Evolutionary conservation across 148 eudicot genomes (phyloP), one percentile per base, ranked within the genome.

Genomic region (Nepenthes gracilis): DNA sequence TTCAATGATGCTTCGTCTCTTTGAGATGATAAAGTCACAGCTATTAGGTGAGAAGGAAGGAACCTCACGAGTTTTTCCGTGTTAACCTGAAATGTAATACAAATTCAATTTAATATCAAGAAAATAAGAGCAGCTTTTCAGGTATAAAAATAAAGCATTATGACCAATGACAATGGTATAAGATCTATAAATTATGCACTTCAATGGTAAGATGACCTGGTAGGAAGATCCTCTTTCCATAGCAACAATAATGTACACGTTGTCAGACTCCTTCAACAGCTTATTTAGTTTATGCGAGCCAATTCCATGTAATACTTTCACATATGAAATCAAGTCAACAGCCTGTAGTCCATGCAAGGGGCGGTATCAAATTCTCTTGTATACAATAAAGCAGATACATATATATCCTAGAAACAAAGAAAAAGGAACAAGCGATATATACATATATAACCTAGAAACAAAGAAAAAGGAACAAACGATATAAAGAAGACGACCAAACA

Each of bases 1-100:
- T 74, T 78, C 74, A 89, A 67, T 2, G 74, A 66, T 33, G 75
- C 70, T 70, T 83, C 90, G 61, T 89, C 87, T 72, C 82, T 70
- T 67, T 74, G 57, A 60, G 78, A 77, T 53, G 79, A 72, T 78
- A 86, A 61, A 55, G 76, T 70, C 77, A 76, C 77, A 36, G 87
- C 83, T 61, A 77, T 79, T 54, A 94, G 89, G 72, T 94, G 96
- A 76, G 77, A 63, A 56, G 99, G 83, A 73, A 94, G 86, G 73
- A 72, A 68, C 47, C 87, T 91, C 57, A 76, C 80, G 48, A 94
- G 78, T 65, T 70, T 83, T 68, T 89, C 92, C 65, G 81, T 54
- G 47, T 86, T 85, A 78, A 94, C 79, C 99, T 94, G 90, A 70
- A 74, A 78, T 35, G 33, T n/a, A 62, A 56, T 1, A 12, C 9